Evolutionary conservation across 2,329 filamentous ascomycete genomes (phyloP), one percentile per base, ranked within the genome.

Genomic region (Chrysoporthe puriensis): DNA sequence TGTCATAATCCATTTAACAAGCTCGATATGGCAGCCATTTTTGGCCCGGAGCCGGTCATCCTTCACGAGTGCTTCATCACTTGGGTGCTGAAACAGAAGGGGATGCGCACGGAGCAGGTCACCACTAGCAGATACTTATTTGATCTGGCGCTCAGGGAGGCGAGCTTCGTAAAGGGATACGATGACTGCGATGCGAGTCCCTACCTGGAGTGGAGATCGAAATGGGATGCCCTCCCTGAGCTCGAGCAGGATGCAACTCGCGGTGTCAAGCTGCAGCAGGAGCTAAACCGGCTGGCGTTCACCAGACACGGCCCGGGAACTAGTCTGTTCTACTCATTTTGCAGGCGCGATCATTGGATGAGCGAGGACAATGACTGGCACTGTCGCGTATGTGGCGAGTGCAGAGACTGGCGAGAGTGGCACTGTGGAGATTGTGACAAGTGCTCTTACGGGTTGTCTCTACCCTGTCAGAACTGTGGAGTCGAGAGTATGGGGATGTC

Each of bases 61-160:
- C 44, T 64, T n/a, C 68, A 69, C 36, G 57, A 59, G 2, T 69
- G 68, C 52, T 69, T 69, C 65, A 50, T 60, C 43, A 18, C 65
- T 1, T 69, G 68, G 68, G 9, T 63, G 14, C 26, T 26, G 13
- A 56, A 26, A 50, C 62, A 67, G 26, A 9, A 43, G 34, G 21
- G 16, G 5, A 26, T 50, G 5, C 21, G 7, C 16, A 14, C 54
- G 16, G 62, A 54, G 26, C 58, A 43, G 16, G 5, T 58, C n/a
- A 5, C 62, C 4, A 67, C 18, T 14, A 50, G 18, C 7, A 44
- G 40, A 14, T 54, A 48, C 34, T 54, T 69, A 8, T 69, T 66
- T 40, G 42, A 56, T 7, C 18, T 64, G 3, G 34, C 66, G 9
- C 32, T 64, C 18, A 16, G 40, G 16, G n/a, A n/a, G 1, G 16